Percentiles rank a stretch among this genome's conserved stretches.
Conservation (phyloP, 1,284 basidiomycete genomes). For the Moesziomyces globuligerus region DNA sequence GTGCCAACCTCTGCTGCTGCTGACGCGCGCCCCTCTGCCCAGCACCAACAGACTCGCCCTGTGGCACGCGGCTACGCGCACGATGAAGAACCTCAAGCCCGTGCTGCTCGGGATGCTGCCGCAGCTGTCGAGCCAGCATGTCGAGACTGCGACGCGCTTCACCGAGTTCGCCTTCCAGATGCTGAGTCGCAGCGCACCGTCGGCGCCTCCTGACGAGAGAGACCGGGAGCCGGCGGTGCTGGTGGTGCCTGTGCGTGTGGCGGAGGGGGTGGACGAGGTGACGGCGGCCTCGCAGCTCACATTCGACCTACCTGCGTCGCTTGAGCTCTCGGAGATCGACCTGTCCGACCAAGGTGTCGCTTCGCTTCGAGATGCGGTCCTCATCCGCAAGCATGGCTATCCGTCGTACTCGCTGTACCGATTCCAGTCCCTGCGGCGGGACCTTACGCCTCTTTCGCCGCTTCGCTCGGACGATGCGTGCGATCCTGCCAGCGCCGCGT, state of each 20-base stretch:
- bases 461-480: neutral
- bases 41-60: conserved; percentile 19
- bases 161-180: conserved; percentile 16
- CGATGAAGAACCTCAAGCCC: conserved; percentile 6
- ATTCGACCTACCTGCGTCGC: conserved; percentile 10
- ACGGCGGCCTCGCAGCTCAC: conserved; percentile 1
- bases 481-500: too few relatives aligned
- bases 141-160: conserved; percentile 11
- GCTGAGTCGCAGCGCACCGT: conserved; percentile 6
- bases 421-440: conserved; percentile 4
- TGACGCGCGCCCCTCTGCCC: conserved; percentile 16
- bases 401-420: conserved; percentile 12
- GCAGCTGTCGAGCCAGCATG: neutral
- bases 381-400: conserved; percentile 22
- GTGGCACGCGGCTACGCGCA: neutral
- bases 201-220: neutral
- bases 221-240: conserved; percentile 21
- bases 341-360: neutral
- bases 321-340: neutral
- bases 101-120: conserved; percentile 3
- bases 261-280: neutral
- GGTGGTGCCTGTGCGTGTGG: conserved; percentile 17
- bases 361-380: conserved; percentile 4
- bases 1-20: conserved; percentile 26
- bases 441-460: conserved; percentile 9